These are phyloP conservation scores for Pulveroboletus ravenelii DNA, from an alignment of 768 basidiomycete species.

Conservation along the genomic window DNA sequence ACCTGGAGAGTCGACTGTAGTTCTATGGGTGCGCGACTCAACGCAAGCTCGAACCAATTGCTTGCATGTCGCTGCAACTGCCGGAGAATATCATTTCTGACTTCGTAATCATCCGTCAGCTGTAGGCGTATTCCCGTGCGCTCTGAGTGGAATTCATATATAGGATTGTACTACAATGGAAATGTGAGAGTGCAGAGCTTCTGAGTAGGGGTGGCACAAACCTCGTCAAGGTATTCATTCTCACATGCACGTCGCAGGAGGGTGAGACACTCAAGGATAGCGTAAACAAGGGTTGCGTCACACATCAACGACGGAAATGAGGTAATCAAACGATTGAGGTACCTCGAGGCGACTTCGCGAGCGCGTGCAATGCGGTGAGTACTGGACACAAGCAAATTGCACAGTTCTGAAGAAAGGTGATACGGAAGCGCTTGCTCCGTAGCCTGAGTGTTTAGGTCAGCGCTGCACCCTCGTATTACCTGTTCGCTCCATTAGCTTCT, in stretches of 20 bases:
- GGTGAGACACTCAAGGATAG: conserved; percentile 88
- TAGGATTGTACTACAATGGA: conserved; percentile 74
- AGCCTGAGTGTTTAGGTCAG: conserved; percentile 67
- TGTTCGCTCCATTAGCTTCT: conserved; percentile 27
- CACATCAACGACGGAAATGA: conserved; percentile 96
- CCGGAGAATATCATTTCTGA: conserved; percentile 78
- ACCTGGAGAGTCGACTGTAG: conserved; percentile 91
- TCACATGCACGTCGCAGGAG: conserved; percentile 83
- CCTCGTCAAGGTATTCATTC: conserved; percentile 90
- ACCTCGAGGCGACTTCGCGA: conserved; percentile 77
- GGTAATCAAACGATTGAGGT: conserved; percentile 78
- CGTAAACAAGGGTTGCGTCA: conserved; percentile 79
- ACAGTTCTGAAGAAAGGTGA: conserved; percentile 67
- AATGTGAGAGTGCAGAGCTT: neutral
- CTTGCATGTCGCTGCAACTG: conserved; percentile 70
- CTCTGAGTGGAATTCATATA: conserved; percentile 78
- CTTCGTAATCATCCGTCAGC: conserved; percentile 80
- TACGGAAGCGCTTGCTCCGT: conserved; percentile 74
- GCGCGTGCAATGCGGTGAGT: conserved; percentile 81
- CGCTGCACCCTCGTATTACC: conserved; percentile 76
- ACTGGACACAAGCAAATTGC: conserved; percentile 67
- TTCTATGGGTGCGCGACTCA: conserved; percentile 87
- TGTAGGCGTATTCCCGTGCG: conserved; percentile 69
- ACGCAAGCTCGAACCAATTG: conserved; percentile 81
- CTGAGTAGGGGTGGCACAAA: conserved; percentile 28